Conservation (phyloP, 2,329 filamentous ascomycete genomes). For the Arthrobotrys entomopaga region DNA sequence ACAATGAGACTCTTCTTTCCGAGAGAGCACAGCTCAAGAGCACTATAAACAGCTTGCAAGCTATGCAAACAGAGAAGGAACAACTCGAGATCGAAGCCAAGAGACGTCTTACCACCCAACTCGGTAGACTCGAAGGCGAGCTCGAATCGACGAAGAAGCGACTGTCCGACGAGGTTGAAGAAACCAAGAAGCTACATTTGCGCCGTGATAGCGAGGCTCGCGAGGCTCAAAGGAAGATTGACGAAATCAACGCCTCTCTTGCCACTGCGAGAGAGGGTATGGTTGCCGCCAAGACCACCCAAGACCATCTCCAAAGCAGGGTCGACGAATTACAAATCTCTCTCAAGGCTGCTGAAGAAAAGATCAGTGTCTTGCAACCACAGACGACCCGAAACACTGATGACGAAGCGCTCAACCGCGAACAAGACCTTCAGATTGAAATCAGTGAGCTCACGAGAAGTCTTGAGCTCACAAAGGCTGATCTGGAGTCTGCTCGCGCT, state of each 20-base stretch:
- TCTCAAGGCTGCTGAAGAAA: slow-evolving; percentile 87
- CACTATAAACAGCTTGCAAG: slow-evolving; percentile 84
- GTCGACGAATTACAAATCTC: slow-evolving; percentile 91
- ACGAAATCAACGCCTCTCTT: slow-evolving; percentile 84
- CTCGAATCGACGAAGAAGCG: slow-evolving; percentile 82
- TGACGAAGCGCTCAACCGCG: slow-evolving; percentile 71
- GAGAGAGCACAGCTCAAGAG: slow-evolving; percentile 86
- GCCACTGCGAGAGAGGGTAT: slow-evolving; percentile 86
- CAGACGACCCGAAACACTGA: slow-evolving; percentile 67
- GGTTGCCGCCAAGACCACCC: slow-evolving; percentile 83
- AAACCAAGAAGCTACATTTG: slow-evolving; percentile 81
- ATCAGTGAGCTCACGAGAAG: slow-evolving; percentile 87
- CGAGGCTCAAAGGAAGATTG: slow-evolving; percentile 88
- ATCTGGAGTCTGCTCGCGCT: slow-evolving; percentile 81
- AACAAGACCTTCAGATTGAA: slow-evolving; percentile 85
- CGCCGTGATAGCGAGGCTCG: slow-evolving; percentile 90
- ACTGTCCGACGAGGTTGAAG: slow-evolving; percentile 82
- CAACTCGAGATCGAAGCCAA: slow-evolving; percentile 82
- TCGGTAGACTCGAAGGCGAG: slow-evolving; percentile 83
- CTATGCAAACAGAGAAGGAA: slow-evolving; percentile 89
- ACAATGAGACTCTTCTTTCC: slow-evolving; percentile 84
- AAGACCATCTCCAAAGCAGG: slow-evolving; percentile 86
- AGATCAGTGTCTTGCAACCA: slow-evolving; percentile 82
- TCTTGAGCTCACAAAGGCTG: slow-evolving; percentile 80
- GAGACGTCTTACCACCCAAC: slow-evolving; percentile 79